Evolutionary conservation across 768 basidiomycete species (phyloP).

Genomic region (Agaricus subrufescens): DNA sequence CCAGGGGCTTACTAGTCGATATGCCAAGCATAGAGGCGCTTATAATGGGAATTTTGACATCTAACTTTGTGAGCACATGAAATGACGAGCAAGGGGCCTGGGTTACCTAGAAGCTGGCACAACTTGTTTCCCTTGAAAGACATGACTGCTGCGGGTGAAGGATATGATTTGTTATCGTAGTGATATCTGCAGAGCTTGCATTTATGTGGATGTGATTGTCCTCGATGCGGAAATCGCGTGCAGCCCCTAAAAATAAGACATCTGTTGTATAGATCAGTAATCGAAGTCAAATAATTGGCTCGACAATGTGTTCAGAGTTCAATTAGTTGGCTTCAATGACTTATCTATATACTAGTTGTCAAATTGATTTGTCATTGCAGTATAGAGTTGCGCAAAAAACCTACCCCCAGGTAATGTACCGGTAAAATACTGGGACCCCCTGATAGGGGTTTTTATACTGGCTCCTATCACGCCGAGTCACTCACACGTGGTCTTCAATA

Average conservation of each 20-base stretch:
- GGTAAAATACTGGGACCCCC: too few species aligned
- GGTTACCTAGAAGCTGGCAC: conserved; percentile 4
- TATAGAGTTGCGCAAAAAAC: too few species aligned
- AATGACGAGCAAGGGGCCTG: neutral
- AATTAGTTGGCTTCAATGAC: too few species aligned
- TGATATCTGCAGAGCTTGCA: conserved; percentile 17
- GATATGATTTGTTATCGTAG: neutral
- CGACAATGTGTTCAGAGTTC: too few species aligned
- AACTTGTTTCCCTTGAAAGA: conserved; percentile 3
- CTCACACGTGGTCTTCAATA: too few species aligned
- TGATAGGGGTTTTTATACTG: too few species aligned
- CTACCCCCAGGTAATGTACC: too few species aligned
- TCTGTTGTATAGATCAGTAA: too few species aligned
- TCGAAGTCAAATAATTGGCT: too few species aligned
- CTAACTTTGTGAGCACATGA: conserved; percentile 23
- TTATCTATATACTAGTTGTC: too few species aligned
- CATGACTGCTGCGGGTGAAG: neutral
- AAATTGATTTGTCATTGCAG: too few species aligned
- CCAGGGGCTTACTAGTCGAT: conserved; percentile 41
- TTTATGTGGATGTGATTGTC: conserved; percentile 17
- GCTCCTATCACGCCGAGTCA: too few species aligned
- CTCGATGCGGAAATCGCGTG: conserved; percentile 12
- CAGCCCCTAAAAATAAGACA: neutral
- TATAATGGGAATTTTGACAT: conserved; percentile 54
- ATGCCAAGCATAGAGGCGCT: conserved; percentile 70